Base-by-base conservation (phyloP, 257 asterid species). In the Solanum tarijense region DNA sequence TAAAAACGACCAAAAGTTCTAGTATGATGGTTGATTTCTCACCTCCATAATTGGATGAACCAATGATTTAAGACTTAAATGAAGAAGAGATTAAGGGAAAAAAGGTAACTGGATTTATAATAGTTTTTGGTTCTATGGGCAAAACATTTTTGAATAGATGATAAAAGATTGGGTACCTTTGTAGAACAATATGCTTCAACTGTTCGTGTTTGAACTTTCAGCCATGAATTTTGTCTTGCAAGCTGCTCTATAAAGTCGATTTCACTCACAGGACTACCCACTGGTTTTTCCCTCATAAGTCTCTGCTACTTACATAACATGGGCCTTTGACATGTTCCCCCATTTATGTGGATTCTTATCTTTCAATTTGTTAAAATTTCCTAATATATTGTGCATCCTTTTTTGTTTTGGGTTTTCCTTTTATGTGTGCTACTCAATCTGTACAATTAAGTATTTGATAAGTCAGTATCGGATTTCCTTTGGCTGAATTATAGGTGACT, bases 401-500 rank as follows among this genome's bases (percentile, higher is more conserved):
- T 46, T 84, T 83, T 35, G 9, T 88, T 52, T 43, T 43, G 85
- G 8, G 36, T 2, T 81, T 43, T 29, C 41, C 39, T 31, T 46
- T 48, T 16, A 29, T 29, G 10, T 46, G 39, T 81, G 39, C 36
- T 52, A 34, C 78, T 31, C 29, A 69, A 74, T 38, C 48, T 89
- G 87, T 41, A 86, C 18, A 16, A 21, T 5, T 46, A 29, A 27
- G 69, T 82, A 29, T 18, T 48, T 55, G 69, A 20, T 48, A 52
- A 16, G 43, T 48, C 69, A 82, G 34, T 48, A 82, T 27, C 0
- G 86, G 29, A 48, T 82, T 82, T 48, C 25, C 41, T 81, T 81
- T 81, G 71, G 60, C 85, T 83, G 90, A 88, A 87, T 89, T 88
- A 81, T 91, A 94, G 97, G 97, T 88, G 93, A 91, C 82, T 92